A percentile compares a stretch with the other conserved stretches of the same genome.
These are phyloP conservation scores for Vitis rupestris DNA, from an alignment of 164 flowering plant genomes.

Conservation along the genomic window DNA sequence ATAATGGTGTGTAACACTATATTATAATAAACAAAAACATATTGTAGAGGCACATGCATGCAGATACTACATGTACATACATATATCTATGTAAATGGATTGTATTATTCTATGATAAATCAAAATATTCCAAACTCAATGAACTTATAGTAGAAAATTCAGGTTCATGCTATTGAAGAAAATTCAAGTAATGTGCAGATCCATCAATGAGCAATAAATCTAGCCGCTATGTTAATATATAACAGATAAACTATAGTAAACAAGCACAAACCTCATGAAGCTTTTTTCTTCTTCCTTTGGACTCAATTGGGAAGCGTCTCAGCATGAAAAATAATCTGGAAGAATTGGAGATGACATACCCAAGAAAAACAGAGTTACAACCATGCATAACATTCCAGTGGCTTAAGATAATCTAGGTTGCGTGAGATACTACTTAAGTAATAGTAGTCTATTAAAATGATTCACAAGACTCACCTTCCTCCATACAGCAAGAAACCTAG, in stretches of 20 bases:
- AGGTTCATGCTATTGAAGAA: no score
- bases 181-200: background rate
- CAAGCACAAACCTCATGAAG: conserved; percentile 72
- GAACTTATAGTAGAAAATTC: no score
- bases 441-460: background rate
- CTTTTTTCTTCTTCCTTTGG: conserved; percentile 93
- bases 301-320: conserved; percentile 90
- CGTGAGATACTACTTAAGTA: background rate
- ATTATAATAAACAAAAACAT: no score
- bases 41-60: no score
- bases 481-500: conserved; percentile 85
- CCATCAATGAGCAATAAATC: background rate
- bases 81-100: no score
- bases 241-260: background rate
- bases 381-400: background rate
- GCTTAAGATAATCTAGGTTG: background rate
- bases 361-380: background rate
- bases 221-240: background rate
- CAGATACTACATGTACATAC: no score
- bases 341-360: background rate
- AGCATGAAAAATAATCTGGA: conserved; percentile 84
- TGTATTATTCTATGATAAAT: no score
- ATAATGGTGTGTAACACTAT: no score
- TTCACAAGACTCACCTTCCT: conserved; percentile 61
- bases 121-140: no score